These are phyloP conservation scores for Torulaspora franciscae DNA, from an alignment of 805 yeast species.

Conservation along the genomic window DNA sequence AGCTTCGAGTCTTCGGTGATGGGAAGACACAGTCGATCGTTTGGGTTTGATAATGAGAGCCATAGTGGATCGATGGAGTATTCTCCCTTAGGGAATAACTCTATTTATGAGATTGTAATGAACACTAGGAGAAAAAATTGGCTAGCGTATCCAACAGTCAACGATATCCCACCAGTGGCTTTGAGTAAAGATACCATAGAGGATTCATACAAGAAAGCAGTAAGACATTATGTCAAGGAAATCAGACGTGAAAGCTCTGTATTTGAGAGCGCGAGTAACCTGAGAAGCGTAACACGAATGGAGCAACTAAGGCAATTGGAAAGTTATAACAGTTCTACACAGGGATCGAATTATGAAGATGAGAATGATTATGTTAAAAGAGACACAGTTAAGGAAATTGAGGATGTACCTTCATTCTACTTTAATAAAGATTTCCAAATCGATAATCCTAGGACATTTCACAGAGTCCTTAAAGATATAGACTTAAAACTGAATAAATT, in stretches of 20 bases:
- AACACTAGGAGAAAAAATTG: constrained; percentile 36
- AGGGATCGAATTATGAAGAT: constrained; percentile 1
- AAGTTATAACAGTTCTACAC: constrained; percentile 6
- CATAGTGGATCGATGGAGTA: constrained; percentile 33
- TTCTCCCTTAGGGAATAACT: constrained; percentile 44
- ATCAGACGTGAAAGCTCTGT: constrained; percentile 44
- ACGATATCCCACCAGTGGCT: constrained; percentile 80
- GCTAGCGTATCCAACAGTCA: constrained; percentile 63
- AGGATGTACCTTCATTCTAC: constrained; percentile 60
- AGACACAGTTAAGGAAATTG: constrained; percentile 21
- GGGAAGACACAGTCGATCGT: constrained; percentile 18
- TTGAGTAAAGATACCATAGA: constrained; percentile 46
- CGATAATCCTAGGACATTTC: constrained; percentile 84
- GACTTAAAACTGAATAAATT: constrained; percentile 38
- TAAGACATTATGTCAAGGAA: constrained; percentile 42
- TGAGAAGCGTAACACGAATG: constrained; percentile 38
- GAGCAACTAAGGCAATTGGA: constrained; percentile 39
- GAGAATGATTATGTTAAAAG: constrained; percentile 16
- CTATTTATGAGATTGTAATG: constrained; percentile 67
- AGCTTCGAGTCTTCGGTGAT: constrained; percentile 34
- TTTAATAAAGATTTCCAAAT: constrained; percentile 65
- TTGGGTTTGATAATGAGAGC: constrained; percentile 22
- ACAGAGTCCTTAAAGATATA: constrained; percentile 60
- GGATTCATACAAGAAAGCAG: constrained; percentile 40
- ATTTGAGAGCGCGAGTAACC: constrained; percentile 41